These are phyloP conservation scores for Chlamydomonas sp. DNA, from an alignment of 139 green algal genomes.

Conservation along the genomic window DNA sequence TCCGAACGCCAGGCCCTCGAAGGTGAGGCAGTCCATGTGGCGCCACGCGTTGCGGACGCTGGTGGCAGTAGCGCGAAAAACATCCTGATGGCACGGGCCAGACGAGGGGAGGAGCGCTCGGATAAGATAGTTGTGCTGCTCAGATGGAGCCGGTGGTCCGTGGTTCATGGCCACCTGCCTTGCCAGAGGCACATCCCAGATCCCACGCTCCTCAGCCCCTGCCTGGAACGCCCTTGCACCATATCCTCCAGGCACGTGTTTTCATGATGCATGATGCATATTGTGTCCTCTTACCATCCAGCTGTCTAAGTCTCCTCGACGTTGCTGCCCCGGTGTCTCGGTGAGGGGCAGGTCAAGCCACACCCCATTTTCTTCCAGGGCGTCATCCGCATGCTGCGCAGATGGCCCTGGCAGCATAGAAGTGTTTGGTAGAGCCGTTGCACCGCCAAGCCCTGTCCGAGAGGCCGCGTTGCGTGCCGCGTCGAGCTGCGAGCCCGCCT, in stretches of 20 bases:
- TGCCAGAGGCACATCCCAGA: neutral
- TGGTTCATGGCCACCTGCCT: neutral
- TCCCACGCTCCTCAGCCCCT: neutral
- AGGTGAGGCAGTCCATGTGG: conserved; percentile 1
- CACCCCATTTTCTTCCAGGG: neutral
- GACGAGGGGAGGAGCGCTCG: neutral
- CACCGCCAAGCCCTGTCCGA: neutral
- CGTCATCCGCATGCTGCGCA: neutral
- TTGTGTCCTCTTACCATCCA: neutral
- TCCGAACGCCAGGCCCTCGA: conserved; percentile 38
- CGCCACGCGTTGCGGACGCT: conserved; percentile 10
- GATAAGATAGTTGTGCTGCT: no score
- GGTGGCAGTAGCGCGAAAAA: conserved; percentile 15
- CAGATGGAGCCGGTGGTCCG: neutral
- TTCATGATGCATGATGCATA: no score
- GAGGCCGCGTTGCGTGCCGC: neutral
- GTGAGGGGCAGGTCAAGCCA: neutral
- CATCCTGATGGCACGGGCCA: conserved; percentile 16
- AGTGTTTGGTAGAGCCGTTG: neutral
- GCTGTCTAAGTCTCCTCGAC: conserved; percentile 8
- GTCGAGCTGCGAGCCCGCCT: conserved; percentile 7
- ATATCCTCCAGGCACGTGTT: no score
- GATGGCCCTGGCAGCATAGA: no score
- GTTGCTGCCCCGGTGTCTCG: neutral
- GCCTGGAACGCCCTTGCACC: neutral